Conservation (phyloP, 306 rosid species). For the Acacia crassicarpa region DNA sequence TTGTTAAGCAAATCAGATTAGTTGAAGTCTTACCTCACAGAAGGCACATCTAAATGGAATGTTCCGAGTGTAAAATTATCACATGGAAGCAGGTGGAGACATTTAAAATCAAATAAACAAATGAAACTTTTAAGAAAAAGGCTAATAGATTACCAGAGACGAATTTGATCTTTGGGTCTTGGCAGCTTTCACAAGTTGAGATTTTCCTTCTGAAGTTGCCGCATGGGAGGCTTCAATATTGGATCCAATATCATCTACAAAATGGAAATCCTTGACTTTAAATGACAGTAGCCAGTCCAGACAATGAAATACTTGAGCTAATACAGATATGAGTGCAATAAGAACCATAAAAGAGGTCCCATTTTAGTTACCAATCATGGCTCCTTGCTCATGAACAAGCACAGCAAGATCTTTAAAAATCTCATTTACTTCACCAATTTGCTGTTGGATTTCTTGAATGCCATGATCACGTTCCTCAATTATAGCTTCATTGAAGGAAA, state of each 20-base stretch:
- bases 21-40: slow-evolving; percentile 2
- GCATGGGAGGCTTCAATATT: slow-evolving; percentile 78
- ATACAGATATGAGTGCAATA: neutral
- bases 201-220: slow-evolving; percentile 75
- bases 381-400: slow-evolving; percentile 95
- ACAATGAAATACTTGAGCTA: slow-evolving; percentile 11
- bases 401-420: slow-evolving; percentile 96
- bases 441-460: slow-evolving; percentile 94
- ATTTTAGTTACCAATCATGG: slow-evolving; percentile 71
- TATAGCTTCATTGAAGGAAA: slow-evolving; percentile 91
- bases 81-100: slow-evolving; percentile 4
- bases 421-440: slow-evolving; percentile 95
- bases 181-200: slow-evolving; percentile 86
- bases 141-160: slow-evolving; percentile 66
- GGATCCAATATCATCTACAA: slow-evolving; percentile 83
- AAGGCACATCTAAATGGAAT: neutral
- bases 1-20: neutral
- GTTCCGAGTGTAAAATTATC: neutral
- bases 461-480: slow-evolving; percentile 99
- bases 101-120: neutral
- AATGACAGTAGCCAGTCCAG: slow-evolving; percentile 27
- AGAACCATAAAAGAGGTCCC: neutral
- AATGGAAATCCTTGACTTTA: slow-evolving; percentile 28
- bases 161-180: slow-evolving; percentile 93
- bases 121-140: neutral